phyloP scores from a whole-genome alignment of 75 land plant genomes.

The Cupressus sempervirens region DNA sequence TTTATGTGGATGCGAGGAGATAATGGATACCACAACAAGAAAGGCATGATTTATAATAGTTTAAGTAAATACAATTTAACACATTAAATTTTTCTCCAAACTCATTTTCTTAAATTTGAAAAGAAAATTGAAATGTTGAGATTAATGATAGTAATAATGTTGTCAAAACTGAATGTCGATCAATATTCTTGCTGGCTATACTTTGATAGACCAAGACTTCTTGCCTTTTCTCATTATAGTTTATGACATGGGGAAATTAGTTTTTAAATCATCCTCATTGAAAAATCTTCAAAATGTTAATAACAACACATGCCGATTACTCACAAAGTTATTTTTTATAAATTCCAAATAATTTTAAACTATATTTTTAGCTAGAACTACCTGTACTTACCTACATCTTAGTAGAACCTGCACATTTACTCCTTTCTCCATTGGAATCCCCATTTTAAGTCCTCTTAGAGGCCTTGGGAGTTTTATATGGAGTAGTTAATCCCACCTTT shows the following conservation, averaged over 20 bases:
- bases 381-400: conserved; percentile 70
- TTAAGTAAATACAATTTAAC: no score
- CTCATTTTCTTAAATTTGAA: neutral
- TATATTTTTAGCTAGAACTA: neutral
- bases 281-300: conserved; percentile 50
- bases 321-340: neutral
- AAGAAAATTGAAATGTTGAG: neutral
- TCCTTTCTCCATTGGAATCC: conserved; percentile 59
- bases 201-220: conserved; percentile 73
- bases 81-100: no score
- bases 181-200: conserved; percentile 78
- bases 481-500: conserved; percentile 19
- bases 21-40: no score
- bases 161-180: conserved; percentile 89
- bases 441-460: conserved; percentile 31
- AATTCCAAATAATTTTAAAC: neutral
- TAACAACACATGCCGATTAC: neutral
- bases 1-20: no score
- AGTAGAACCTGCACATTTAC: conserved; percentile 90
- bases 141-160: conserved; percentile 31
- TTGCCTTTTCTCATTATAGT: conserved; percentile 74
- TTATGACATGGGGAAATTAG: conserved; percentile 63
- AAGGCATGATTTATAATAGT: no score
- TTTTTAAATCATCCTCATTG: conserved; percentile 71
- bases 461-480: conserved; percentile 46